Percentiles rank a stretch among this genome's conserved stretches.
phyloP scores from a whole-genome alignment of 2,329 filamentous ascomycete species.

The Xylaria hypoxylon region DNA sequence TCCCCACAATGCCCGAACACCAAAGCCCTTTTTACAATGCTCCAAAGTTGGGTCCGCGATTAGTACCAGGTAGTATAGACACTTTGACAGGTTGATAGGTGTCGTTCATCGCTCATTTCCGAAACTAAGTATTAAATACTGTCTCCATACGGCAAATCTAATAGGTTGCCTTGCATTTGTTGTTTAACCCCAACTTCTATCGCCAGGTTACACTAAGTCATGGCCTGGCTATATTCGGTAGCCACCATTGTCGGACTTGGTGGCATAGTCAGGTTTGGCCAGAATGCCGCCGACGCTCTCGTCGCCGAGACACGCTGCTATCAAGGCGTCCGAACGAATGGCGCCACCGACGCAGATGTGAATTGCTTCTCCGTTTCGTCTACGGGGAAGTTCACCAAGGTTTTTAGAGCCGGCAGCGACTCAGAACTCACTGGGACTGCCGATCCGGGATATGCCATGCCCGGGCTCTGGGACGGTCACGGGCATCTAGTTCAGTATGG shows the following conservation, averaged over 20 bases:
- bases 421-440: constrained; percentile 49
- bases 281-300: constrained; percentile 41
- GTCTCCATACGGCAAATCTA: not conserved
- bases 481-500: constrained; percentile 75
- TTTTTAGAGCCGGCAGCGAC: constrained; percentile 55
- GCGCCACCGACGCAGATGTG: constrained; percentile 52
- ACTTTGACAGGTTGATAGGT: not conserved
- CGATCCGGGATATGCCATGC: constrained; percentile 67
- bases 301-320: constrained; percentile 57
- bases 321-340: constrained; percentile 58
- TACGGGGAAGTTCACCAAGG: constrained; percentile 62
- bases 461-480: constrained; percentile 78
- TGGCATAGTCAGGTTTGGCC: constrained; percentile 43
- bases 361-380: constrained; percentile 67
- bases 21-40: constrained; percentile 1
- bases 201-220: constrained; percentile 2
- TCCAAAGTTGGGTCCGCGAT: too few relatives aligned
- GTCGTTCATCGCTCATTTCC: not conserved
- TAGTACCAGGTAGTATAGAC: not conserved
- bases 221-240: constrained; percentile 38
- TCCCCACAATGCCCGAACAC: not conserved
- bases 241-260: constrained; percentile 44
- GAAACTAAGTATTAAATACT: not conserved
- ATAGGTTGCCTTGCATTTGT: not conserved
- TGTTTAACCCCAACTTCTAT: not conserved